Conservation (phyloP, 768 basidiomycete species). For the Psilocybe sp. region DNA sequence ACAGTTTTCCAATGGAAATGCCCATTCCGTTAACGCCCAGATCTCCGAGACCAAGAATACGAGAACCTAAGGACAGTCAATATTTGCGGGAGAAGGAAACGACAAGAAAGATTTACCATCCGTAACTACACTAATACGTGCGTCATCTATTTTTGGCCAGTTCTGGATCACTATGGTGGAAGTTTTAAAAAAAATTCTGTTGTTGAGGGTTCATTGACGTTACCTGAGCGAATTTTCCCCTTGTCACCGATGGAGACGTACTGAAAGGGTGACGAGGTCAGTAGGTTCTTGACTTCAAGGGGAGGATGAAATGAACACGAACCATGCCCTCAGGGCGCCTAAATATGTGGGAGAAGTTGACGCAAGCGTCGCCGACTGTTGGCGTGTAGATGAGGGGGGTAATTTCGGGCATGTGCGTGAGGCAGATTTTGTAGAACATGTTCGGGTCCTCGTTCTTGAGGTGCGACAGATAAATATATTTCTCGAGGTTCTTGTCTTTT, state of each 20-base stretch:
- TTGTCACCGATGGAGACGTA: conserved; percentile 82
- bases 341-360: conserved; percentile 80
- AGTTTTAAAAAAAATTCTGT: not conserved
- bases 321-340: conserved; percentile 74
- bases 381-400: conserved; percentile 89
- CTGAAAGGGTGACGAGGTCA: conserved; percentile 29
- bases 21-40: conserved; percentile 84
- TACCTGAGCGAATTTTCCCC: conserved; percentile 63
- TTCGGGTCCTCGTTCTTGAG: conserved; percentile 70
- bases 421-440: conserved; percentile 78
- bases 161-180: conserved; percentile 51
- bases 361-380: conserved; percentile 87
- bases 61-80: conserved; percentile 53
- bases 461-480: conserved; percentile 80
- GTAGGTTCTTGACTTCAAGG: conserved; percentile 5
- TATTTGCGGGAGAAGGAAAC: not conserved
- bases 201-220: conserved; percentile 2
- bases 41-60: conserved; percentile 87
- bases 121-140: conserved; percentile 90
- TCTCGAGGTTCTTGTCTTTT: conserved; percentile 73
- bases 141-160: conserved; percentile 71
- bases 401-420: conserved; percentile 67
- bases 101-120: conserved; percentile 51
- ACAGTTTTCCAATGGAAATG: conserved; percentile 90
- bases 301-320: conserved; percentile 16